These are phyloP conservation scores for Globisporangium splendens DNA, from an alignment of 352 stramenopile genomes.

Conservation along the genomic window DNA sequence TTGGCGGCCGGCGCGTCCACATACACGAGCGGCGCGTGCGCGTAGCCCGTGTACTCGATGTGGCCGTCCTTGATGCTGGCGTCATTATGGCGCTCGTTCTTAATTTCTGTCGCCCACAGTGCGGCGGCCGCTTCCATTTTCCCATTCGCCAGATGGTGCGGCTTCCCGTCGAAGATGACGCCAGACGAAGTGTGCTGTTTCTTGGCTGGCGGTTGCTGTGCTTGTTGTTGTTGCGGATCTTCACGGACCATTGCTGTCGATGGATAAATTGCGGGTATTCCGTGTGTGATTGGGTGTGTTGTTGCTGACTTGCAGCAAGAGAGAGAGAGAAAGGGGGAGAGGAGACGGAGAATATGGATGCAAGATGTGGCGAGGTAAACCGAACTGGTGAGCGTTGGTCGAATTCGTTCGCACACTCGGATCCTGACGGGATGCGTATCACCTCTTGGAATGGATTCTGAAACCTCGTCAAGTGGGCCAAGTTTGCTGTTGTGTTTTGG, in stretches of 20 bases:
- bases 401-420: slow-evolving; percentile 4
- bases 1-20: slow-evolving; percentile 7
- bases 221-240: background rate
- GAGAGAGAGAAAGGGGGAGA: background rate
- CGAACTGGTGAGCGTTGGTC: background rate
- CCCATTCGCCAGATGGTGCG: slow-evolving; percentile 1
- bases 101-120: background rate
- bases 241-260: slow-evolving; percentile 9
- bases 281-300: background rate
- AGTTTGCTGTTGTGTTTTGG: background rate
- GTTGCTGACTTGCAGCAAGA: slow-evolving; percentile 1
- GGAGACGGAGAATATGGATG: background rate
- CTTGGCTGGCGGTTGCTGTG: slow-evolving; percentile 7
- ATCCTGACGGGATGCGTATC: slow-evolving; percentile 1
- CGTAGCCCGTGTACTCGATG: slow-evolving; percentile 9
- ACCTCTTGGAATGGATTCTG: slow-evolving; percentile 16
- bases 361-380: background rate
- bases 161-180: slow-evolving; percentile 4
- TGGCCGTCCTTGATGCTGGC: slow-evolving; percentile 3
- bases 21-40: slow-evolving; percentile 19
- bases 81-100: background rate
- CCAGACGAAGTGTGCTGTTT: slow-evolving; percentile 4
- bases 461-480: background rate
- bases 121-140: slow-evolving; percentile 3
- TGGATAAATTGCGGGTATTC: too few relatives aligned